Base-by-base conservation (phyloP, 768 basidiomycete genomes). In the Lactarius psammicola region DNA sequence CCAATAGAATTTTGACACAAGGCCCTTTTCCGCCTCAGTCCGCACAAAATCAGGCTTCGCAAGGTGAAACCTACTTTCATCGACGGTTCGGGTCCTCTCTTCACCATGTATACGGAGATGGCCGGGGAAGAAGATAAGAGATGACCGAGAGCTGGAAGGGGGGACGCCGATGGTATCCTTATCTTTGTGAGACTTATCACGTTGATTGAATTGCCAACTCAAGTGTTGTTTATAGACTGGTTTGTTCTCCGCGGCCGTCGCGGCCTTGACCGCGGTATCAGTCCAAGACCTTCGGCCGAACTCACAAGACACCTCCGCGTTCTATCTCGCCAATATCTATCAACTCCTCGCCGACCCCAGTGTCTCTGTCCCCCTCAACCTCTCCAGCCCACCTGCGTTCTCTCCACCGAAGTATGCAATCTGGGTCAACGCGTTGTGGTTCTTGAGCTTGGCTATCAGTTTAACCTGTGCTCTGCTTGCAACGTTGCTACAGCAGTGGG, bases 401-500 rank as follows among this genome's bases (percentile, higher is more conserved):
- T 55, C 54, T 33, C 30, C 40, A 6, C 51, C 51, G 6, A 3
- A 8, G 28, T 53, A 26, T 10, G 30, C 30, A n/a, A n/a, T 60
- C 40, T 30, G 59, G 31, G 59, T 60, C 6, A 60, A 60, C 40
- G 38, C 23, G 10, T 40, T 60, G n/a, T 61, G 60, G 60, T 61
- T 46, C 44, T 9, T 61, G n/a, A 61, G 60, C 33, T 42, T 61
- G 11, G 15, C 33, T 23, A n/a, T 61, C 31, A 53, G 60, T 23
- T 17, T 61, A 6, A 46, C 33, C 6, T 61, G 60, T 30, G 60
- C 60, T 51, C 46, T 61, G 5, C 31, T 46, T 18, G 60, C 60
- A 3, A 61, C 60, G 2, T 28, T 61, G 26, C 18, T 61, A 23
- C 60, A 61, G 44, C 60, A 31, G n/a, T 61, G 60, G 44, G 60